A percentile compares a stretch with the other conserved stretches of the same genome.
Evolutionary conservation across 2,329 filamentous ascomycete genomes (phyloP).

Genomic region (Colletotrichum euphorbiae): DNA sequence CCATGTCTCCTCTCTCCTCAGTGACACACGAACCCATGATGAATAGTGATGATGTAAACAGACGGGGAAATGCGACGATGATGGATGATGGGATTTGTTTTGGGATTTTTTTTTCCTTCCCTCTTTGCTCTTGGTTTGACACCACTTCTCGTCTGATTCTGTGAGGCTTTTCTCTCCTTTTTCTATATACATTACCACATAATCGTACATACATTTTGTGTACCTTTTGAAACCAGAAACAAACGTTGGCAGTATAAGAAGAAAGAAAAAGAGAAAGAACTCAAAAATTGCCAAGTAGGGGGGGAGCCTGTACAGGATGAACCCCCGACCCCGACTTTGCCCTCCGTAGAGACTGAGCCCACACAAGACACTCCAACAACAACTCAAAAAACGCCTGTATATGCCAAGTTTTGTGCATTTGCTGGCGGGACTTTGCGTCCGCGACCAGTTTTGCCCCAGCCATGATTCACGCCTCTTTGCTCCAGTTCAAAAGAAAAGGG

Average conservation of each 20-base stretch:
- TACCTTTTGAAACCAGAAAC: neutral
- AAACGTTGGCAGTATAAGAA: neutral
- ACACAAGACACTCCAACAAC: neutral
- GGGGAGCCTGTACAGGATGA: neutral
- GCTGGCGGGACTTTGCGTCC: conserved; percentile 18
- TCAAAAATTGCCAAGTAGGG: conserved; percentile 27
- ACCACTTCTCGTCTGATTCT: conserved; percentile 29
- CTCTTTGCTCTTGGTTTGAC: no score
- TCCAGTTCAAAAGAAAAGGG: conserved; percentile 10
- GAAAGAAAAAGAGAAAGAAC: neutral
- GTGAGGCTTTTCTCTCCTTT: conserved; percentile 5
- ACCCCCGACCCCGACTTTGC: conserved; percentile 9
- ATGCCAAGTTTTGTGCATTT: conserved; percentile 39
- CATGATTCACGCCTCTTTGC: conserved; percentile 37
- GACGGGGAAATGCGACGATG: neutral
- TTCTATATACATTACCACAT: conserved; percentile 40
- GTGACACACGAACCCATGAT: no score
- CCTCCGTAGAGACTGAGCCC: neutral
- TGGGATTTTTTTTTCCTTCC: neutral
- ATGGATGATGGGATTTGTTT: neutral
- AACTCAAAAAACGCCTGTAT: conserved; percentile 36
- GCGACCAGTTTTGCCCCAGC: conserved; percentile 29
- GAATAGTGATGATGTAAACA: no score
- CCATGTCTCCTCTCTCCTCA: neutral
- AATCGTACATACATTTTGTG: conserved; percentile 31